Evolutionary conservation across 2,329 filamentous ascomycete genomes (phyloP).

Genomic region (Paraconiothyrium brasiliense): DNA sequence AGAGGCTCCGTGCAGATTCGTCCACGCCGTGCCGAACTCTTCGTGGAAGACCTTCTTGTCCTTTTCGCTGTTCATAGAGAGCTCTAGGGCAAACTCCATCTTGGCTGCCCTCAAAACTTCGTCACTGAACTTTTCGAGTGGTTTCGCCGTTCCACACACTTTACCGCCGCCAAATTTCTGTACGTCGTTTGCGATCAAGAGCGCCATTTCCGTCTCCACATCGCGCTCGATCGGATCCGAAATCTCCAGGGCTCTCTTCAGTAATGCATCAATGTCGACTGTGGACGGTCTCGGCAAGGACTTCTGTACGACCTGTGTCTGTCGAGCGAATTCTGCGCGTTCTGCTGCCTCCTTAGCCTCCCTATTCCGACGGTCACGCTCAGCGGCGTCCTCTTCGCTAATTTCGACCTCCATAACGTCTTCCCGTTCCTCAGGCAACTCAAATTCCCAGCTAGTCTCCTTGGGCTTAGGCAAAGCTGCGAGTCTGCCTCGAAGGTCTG

Average conservation of each 20-base stretch:
- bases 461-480: constrained; percentile 89
- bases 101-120: constrained; percentile 76
- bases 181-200: constrained; percentile 85
- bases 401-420: constrained; percentile 65
- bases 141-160: constrained; percentile 68
- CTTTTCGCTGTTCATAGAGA: constrained; percentile 61
- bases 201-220: constrained; percentile 79
- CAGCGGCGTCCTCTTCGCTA: constrained; percentile 73
- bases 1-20: constrained; percentile 56
- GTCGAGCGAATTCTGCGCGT: constrained; percentile 76
- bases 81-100: constrained; percentile 77
- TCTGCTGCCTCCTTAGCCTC: constrained; percentile 70
- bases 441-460: constrained; percentile 92
- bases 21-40: constrained; percentile 58
- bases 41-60: constrained; percentile 58
- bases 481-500: constrained; percentile 76
- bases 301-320: constrained; percentile 91
- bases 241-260: constrained; percentile 69
- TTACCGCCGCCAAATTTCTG: constrained; percentile 75
- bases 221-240: constrained; percentile 72
- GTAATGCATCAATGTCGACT: constrained; percentile 75
- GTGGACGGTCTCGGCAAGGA: constrained; percentile 78
- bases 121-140: constrained; percentile 74
- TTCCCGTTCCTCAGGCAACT: constrained; percentile 82
- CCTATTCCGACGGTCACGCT: constrained; percentile 76